Base-by-base conservation (phyloP, 2,329 filamentous ascomycete genomes). In the Cladosporium sp. region DNA sequence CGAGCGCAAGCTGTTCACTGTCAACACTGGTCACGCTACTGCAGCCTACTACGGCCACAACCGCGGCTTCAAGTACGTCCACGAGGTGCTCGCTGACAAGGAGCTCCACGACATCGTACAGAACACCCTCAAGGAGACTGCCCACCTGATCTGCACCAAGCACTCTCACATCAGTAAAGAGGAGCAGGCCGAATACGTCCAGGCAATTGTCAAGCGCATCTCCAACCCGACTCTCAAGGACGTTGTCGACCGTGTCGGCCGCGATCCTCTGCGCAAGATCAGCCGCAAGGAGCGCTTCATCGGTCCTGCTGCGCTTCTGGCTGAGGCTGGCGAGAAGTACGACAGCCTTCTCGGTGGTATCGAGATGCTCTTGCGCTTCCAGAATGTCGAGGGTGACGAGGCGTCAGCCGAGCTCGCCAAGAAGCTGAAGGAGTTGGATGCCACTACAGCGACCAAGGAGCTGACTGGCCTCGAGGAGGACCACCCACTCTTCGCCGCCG, bases 1-100 rank as follows among this genome's bases (percentile, higher is more conserved):
- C 75, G 95, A 99, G 88, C 93, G 95, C 80, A 99, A 99, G 87
- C 89, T 99, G 71, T 99, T 93, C 86, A 99, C 95, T 26, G 94
- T 99, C 86, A 99, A 99, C 87, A 99, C 95, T 26, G 91, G 93
- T 65, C 95, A 99, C 78, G 95, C 95, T 67, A 96, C 94, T 8
- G 93, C 93, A 24, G 94, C 95, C 67, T 98, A 98, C 86, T 93
- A 95, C 80, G 94, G 93, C 65, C 91, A 96, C 86, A 86, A 93
- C 82, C 87, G 89, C 71, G 89, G 91, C 76, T 94, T 96, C 85
- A 85, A 87, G 76, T 96, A 91, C 68, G 92, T 99, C 72, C 92
- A 95, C 77, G 94, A 98, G 74, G 90, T 93, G 10, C 86, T 98
- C 70, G 87, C 88, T 68, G 92, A 98, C 77, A 84, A 88, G 75